Conservation (phyloP, 2,329 filamentous ascomycete genomes). For the Neofusicoccum ribis region DNA sequence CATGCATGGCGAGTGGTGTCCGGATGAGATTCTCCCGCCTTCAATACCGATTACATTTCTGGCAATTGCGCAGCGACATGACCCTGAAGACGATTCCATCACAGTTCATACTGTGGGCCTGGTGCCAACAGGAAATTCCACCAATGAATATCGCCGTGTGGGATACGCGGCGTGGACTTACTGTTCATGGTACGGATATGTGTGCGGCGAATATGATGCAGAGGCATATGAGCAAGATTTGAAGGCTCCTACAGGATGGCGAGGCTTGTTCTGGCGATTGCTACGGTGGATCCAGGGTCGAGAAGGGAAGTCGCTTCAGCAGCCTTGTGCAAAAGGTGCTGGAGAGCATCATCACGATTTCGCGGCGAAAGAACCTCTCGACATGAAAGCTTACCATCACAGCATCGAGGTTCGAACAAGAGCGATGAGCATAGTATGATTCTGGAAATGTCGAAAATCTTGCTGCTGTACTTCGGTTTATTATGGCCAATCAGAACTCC, state of each 20-base stretch:
- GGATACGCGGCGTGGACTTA: slow-evolving; percentile 27
- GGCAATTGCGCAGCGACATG: slow-evolving; percentile 24
- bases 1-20: slow-evolving; percentile 25
- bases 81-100: slow-evolving; percentile 19
- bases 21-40: slow-evolving; percentile 27
- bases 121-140: not conserved
- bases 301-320: too few species aligned
- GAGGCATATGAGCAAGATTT: not conserved
- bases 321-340: too few species aligned
- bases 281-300: not conserved
- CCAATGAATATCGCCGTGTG: slow-evolving; percentile 25
- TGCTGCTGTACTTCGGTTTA: too few species aligned
- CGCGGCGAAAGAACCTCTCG: too few species aligned
- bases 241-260: too few species aligned
- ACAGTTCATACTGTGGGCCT: not conserved
- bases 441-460: too few species aligned
- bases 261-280: not conserved
- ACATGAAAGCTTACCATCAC: too few species aligned
- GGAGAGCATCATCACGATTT: too few species aligned
- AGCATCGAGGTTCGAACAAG: too few species aligned
- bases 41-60: slow-evolving; percentile 26
- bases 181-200: slow-evolving; percentile 26
- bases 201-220: slow-evolving; percentile 7
- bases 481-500: too few species aligned
- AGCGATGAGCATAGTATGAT: too few species aligned